Evolutionary conservation across 2,329 filamentous ascomycete species (phyloP).

Genomic region (Nothophaeocryptopus gaeumannii): DNA sequence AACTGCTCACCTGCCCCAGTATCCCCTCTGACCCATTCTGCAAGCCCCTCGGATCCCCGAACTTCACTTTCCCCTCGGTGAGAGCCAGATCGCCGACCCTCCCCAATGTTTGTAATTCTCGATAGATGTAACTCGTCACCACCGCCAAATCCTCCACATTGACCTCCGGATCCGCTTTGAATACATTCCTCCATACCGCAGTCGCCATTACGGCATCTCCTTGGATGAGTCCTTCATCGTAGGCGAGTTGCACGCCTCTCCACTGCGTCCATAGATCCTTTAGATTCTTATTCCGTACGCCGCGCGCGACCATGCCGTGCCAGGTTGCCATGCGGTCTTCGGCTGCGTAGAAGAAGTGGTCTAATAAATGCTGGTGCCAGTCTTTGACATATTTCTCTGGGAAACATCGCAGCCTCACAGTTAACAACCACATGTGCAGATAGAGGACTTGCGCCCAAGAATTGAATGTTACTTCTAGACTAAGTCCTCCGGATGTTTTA

Average conservation of each 20-base stretch:
- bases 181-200: slow-evolving; percentile 91
- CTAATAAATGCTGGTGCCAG: slow-evolving; percentile 87
- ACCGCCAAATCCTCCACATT: slow-evolving; percentile 60
- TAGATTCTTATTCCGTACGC: slow-evolving; percentile 59
- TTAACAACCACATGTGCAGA: slow-evolving; percentile 91
- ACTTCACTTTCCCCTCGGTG: slow-evolving; percentile 48
- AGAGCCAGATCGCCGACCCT: slow-evolving; percentile 53
- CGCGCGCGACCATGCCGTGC: slow-evolving; percentile 62
- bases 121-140: slow-evolving; percentile 63
- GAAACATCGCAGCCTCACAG: slow-evolving; percentile 77
- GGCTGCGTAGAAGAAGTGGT: slow-evolving; percentile 91
- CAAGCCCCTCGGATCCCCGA: slow-evolving; percentile 46
- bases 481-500: slow-evolving; percentile 47
- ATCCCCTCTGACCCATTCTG: slow-evolving; percentile 36
- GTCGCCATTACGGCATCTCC: slow-evolving; percentile 74
- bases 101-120: slow-evolving; percentile 55
- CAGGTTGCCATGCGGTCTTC: slow-evolving; percentile 79
- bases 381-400: slow-evolving; percentile 64
- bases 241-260: slow-evolving; percentile 79
- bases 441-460: slow-evolving; percentile 96
- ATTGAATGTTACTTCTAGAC: slow-evolving; percentile 81
- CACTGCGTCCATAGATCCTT: slow-evolving; percentile 94
- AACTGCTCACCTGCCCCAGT: slow-evolving; percentile 24
- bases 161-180: slow-evolving; percentile 67
- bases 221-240: slow-evolving; percentile 75